Evolutionary conservation across 1,284 basidiomycete genomes (phyloP).

Genomic region (Cutaneotrichosporon sp.): DNA sequence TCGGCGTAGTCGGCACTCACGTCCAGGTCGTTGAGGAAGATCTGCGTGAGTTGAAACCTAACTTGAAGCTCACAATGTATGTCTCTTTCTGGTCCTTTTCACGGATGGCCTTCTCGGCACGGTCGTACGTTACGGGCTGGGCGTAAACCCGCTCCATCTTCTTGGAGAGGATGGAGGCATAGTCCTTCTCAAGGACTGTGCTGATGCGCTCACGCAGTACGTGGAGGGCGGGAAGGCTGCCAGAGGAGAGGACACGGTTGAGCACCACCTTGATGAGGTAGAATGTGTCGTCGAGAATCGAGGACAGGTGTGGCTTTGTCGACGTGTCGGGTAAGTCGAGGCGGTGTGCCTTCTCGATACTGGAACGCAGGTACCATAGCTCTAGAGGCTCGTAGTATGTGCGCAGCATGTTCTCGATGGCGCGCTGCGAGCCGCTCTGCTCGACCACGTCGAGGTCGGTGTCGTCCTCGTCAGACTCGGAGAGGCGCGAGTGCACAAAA

Average conservation of each 20-base stretch:
- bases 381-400: constrained; percentile 86
- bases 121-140: constrained; percentile 50
- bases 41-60: constrained; percentile 56
- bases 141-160: constrained; percentile 84
- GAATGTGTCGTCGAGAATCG: constrained; percentile 86
- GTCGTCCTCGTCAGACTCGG: constrained; percentile 36
- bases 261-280: constrained; percentile 86
- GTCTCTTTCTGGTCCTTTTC: constrained; percentile 73
- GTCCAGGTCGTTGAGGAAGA: constrained; percentile 83
- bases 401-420: constrained; percentile 68
- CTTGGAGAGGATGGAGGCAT: constrained; percentile 69
- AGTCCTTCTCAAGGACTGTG: constrained; percentile 76
- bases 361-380: constrained; percentile 84
- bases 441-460: constrained; percentile 38
- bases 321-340: constrained; percentile 66
- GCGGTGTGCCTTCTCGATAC: constrained; percentile 71
- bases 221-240: constrained; percentile 63
- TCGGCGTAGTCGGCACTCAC: constrained; percentile 82
- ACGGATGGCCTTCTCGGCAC: constrained; percentile 62
- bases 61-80: constrained; percentile 69
- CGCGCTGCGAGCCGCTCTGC: constrained; percentile 57
- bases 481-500: constrained; percentile 69
- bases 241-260: constrained; percentile 69
- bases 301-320: constrained; percentile 60
- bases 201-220: constrained; percentile 64